A percentile compares a stretch with the other conserved stretches of the same genome.
phyloP scores from a whole-genome alignment of 495 filamentous ascomycete species.

The Hypoxylon rickii region DNA sequence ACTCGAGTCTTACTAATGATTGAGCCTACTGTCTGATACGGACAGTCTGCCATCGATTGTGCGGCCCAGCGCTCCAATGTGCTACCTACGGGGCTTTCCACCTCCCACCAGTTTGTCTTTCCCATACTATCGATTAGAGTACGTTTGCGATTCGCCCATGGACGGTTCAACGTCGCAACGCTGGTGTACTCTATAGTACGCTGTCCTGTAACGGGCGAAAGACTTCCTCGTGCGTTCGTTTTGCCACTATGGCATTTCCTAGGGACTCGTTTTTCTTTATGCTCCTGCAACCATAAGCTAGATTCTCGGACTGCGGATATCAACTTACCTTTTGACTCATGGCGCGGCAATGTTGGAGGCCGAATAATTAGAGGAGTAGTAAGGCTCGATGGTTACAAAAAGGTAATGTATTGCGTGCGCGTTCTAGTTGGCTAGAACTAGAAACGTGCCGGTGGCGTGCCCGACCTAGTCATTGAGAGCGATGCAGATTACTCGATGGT shows the following conservation, averaged over 20 bases:
- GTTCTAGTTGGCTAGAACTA: constrained; percentile 1
- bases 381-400: not conserved
- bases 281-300: constrained; percentile 11
- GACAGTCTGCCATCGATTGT: constrained; percentile 19
- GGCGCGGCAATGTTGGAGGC: not conserved
- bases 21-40: constrained; percentile 18
- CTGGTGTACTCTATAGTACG: not conserved
- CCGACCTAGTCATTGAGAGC: not conserved
- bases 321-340: constrained; percentile 22
- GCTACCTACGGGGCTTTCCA: not conserved
- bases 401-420: not conserved
- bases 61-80: constrained; percentile 12
- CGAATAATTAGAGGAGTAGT: not conserved
- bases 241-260: not conserved
- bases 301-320: not conserved
- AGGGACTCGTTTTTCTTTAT: not conserved
- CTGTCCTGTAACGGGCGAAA: not conserved
- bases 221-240: not conserved
- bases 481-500: not conserved
- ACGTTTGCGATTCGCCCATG: constrained; percentile 12
- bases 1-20: constrained; percentile 1
- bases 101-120: constrained; percentile 1
- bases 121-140: not conserved
- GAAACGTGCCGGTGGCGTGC: not conserved
- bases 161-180: constrained; percentile 6